Base-by-base conservation (phyloP, 371 early-diverging fungal genomes). In the Mortierella sp. region DNA sequence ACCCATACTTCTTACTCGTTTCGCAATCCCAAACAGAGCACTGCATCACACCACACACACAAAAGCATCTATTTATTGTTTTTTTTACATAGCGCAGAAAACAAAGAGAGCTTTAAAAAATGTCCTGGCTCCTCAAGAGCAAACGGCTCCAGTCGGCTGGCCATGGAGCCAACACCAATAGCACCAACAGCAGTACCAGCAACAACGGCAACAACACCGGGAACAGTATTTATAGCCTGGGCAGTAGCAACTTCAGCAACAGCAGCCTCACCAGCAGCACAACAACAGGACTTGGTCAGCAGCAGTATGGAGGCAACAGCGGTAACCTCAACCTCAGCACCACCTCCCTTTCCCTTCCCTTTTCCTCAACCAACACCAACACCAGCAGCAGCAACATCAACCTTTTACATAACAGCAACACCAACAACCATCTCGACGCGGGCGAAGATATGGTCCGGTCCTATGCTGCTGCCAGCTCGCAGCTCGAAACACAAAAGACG, bases 401-500 rank as follows among this genome's bases (percentile, higher is more conserved):
- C 61, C 34, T 58, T 58, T 64, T 53, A 53, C 77, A 63, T 69
- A 64, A 70, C 79, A 78, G 64, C 75, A 72, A 22, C 24, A 53
- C 41, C 58, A 70, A 61, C 70, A 70, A 74, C 83, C 83, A 82
- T 78, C 58, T 82, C 78, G 83, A 82, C 78, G 83, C 81, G 71
- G 83, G 83, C 79, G 83, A 82, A 70, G 83, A 82, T 72, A 82
- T 82, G 83, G 78, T 82, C 50, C 78, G 83, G 72, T 79, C 78
- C 72, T 77, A 74, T 55, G 78, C 82, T 58, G 82, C 82, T 34
- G 58, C 58, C 58, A 58, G 58, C 11, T 74, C 82, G 40, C 77
- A 81, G 53, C 71, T 78, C 64, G 90, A 90, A 64, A 91, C 93
- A 39, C 95, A 96, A 82, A 92, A 90, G 76, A 91, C 92, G 26